Percentiles rank a stretch among this genome's conserved stretches.
phyloP scores from a whole-genome alignment of 331 rosid species.

The Stylosanthes scabra region DNA sequence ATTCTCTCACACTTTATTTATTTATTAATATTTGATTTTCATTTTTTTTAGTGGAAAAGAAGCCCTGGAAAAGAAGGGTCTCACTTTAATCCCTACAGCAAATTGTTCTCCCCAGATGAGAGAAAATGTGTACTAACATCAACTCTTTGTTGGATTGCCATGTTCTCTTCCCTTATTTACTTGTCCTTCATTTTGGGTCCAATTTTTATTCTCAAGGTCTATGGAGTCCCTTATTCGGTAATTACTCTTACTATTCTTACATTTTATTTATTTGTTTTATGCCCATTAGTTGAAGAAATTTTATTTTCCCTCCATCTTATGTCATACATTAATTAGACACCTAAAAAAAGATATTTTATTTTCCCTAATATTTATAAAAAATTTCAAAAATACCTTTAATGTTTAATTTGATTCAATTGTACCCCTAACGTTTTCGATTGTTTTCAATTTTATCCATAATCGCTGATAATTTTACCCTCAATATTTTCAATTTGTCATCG shows the following conservation, averaged over 20 bases:
- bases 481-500: too few relatives aligned
- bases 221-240: slow-evolving; percentile 88
- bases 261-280: background rate
- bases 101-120: slow-evolving; percentile 67
- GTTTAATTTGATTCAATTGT: too few relatives aligned
- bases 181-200: slow-evolving; percentile 63
- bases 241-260: background rate
- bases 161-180: slow-evolving; percentile 61
- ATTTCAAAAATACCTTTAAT: too few relatives aligned
- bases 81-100: slow-evolving; percentile 85
- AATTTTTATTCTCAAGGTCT: slow-evolving; percentile 58
- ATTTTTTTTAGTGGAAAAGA: slow-evolving; percentile 77
- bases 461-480: too few relatives aligned
- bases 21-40: slow-evolving; percentile 17
- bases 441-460: too few relatives aligned
- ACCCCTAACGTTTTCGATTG: too few relatives aligned
- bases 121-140: slow-evolving; percentile 71
- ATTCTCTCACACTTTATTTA: background rate
- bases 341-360: too few relatives aligned
- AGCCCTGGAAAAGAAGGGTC: slow-evolving; percentile 96
- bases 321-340: too few relatives aligned
- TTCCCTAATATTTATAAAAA: too few relatives aligned
- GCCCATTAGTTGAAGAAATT: too few relatives aligned
- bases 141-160: slow-evolving; percentile 70
- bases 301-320: too few relatives aligned